These are phyloP conservation scores for Casaregolazyma suthepensis DNA, from an alignment of 1,139 yeast species.

Conservation along the genomic window DNA sequence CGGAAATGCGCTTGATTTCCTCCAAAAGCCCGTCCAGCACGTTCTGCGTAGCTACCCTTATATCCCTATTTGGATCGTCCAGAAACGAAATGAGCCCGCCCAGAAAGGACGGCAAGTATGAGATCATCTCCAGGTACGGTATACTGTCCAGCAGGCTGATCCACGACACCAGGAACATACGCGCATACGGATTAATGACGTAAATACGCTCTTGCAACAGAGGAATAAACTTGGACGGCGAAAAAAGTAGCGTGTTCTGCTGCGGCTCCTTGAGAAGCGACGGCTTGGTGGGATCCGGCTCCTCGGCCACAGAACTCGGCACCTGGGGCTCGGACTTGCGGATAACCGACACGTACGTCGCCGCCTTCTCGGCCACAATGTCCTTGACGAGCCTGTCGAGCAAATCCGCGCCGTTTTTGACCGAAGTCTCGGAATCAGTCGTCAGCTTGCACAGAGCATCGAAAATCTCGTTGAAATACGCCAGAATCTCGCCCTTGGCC, in stretches of 20 bases:
- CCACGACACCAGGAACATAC: constrained; percentile 92
- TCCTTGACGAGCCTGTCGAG: constrained; percentile 88
- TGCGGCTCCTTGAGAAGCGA: constrained; percentile 40
- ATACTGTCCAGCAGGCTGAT: constrained; percentile 82
- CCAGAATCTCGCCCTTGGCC: constrained; percentile 87
- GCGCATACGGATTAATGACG: constrained; percentile 86
- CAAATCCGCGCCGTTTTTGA: constrained; percentile 92
- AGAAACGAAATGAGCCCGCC: constrained; percentile 79
- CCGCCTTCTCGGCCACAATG: constrained; percentile 91
- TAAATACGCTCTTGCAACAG: constrained; percentile 83
- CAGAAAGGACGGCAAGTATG: constrained; percentile 82
- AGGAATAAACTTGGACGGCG: constrained; percentile 84
- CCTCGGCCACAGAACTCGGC: constrained; percentile 11
- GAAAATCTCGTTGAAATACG: constrained; percentile 89
- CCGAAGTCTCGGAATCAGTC: constrained; percentile 87
- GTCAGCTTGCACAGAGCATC: constrained; percentile 85
- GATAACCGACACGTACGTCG: constrained; percentile 80
- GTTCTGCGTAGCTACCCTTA: constrained; percentile 77
- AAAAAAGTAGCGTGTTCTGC: constrained; percentile 62
- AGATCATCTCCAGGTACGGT: constrained; percentile 82
- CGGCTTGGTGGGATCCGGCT: constrained; percentile 23
- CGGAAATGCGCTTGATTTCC: constrained; percentile 71
- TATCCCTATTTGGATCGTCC: constrained; percentile 82
- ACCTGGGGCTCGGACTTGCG: constrained; percentile 23
- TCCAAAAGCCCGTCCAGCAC: constrained; percentile 68